phyloP scores from a whole-genome alignment of 768 basidiomycete genomes.

The Sarcodon aspratus region DNA sequence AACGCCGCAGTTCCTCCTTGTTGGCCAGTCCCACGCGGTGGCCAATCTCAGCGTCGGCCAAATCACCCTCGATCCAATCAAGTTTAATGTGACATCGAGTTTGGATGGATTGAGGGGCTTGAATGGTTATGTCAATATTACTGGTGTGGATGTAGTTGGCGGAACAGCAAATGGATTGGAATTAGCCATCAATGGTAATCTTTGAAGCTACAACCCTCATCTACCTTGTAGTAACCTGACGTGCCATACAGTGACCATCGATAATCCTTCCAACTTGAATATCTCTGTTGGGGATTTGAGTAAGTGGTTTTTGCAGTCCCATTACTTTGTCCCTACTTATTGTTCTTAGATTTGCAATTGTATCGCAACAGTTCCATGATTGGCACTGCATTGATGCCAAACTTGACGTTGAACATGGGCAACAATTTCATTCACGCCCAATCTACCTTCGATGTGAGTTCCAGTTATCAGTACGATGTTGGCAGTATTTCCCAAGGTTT shows the following conservation, averaged over 20 bases:
- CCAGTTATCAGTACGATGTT: no score
- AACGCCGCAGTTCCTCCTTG: slow-evolving; percentile 39
- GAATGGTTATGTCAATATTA: slow-evolving; percentile 41
- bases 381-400: slow-evolving; percentile 53
- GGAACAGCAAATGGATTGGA: slow-evolving; percentile 48
- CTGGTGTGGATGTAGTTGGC: slow-evolving; percentile 52
- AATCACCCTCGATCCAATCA: slow-evolving; percentile 61
- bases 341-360: slow-evolving; percentile 41
- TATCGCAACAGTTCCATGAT: slow-evolving; percentile 36
- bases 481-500: no score
- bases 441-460: slow-evolving; percentile 27
- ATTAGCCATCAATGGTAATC: slow-evolving; percentile 45
- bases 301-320: slow-evolving; percentile 19
- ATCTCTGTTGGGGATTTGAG: slow-evolving; percentile 52
- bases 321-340: neutral
- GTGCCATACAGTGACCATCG: slow-evolving; percentile 35
- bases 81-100: slow-evolving; percentile 55
- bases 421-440: slow-evolving; percentile 43
- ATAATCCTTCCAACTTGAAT: slow-evolving; percentile 60
- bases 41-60: slow-evolving; percentile 52
- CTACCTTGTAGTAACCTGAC: slow-evolving; percentile 2
- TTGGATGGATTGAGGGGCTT: slow-evolving; percentile 53
- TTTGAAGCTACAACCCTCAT: neutral
- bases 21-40: slow-evolving; percentile 48
- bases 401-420: slow-evolving; percentile 45